These are phyloP conservation scores for Coemansia sp. DNA, from an alignment of 192 early-diverging fungal genomes.

Conservation along the genomic window DNA sequence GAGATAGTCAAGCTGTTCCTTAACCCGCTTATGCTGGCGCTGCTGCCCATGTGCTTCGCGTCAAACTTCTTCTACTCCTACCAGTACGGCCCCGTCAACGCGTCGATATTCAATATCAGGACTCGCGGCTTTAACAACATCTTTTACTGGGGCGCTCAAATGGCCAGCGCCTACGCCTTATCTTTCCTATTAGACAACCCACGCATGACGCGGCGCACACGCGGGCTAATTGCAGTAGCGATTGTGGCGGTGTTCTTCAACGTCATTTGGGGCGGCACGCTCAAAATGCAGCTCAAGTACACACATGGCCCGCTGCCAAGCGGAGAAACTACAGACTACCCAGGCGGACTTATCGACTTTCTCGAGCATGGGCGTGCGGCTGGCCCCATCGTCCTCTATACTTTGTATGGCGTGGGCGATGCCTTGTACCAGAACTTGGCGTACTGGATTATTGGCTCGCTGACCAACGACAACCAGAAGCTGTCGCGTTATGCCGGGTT, in stretches of 20 bases:
- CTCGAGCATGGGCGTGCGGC: conserved; percentile 53
- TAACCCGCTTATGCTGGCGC: conserved; percentile 67
- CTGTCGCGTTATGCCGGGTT: conserved; percentile 75
- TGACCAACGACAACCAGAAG: conserved; percentile 77
- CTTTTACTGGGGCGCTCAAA: conserved; percentile 78
- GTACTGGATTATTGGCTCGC: conserved; percentile 85
- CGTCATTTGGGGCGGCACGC: conserved; percentile 64
- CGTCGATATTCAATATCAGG: conserved; percentile 70
- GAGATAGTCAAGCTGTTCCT: conserved; percentile 64
- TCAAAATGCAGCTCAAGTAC: conserved; percentile 65
- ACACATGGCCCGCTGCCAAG: conserved; percentile 30
- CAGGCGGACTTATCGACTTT: conserved; percentile 52
- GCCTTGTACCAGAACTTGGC: conserved; percentile 76
- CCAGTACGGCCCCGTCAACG: conserved; percentile 71
- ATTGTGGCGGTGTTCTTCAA: conserved; percentile 53
- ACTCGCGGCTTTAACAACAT: conserved; percentile 76
- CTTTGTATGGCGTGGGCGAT: conserved; percentile 75
- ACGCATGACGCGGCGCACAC: conserved; percentile 58
- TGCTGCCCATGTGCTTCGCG: conserved; percentile 71
- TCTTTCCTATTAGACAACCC: conserved; percentile 69
- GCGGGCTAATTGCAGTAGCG: conserved; percentile 62
- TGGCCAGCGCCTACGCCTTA: conserved; percentile 66
- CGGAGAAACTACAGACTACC: conserved; percentile 23
- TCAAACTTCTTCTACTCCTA: conserved; percentile 85
- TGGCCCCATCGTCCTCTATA: conserved; percentile 68